Base-by-base conservation (phyloP, 768 basidiomycete genomes). In the Artomyces pyxidatus region DNA sequence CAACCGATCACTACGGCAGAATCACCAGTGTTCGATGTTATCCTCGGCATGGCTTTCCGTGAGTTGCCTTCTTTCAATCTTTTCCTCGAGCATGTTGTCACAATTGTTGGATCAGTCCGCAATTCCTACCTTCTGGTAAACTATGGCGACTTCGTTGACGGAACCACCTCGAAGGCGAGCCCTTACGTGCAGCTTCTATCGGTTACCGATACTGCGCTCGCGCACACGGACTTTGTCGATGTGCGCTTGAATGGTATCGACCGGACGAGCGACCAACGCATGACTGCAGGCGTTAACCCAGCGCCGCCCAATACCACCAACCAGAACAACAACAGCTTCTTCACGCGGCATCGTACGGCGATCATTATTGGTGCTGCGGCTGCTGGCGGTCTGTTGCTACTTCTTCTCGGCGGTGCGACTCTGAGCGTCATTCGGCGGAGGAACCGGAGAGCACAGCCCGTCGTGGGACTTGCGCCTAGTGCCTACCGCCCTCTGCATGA, bases 41-140 rank as follows among this genome's bases (percentile, higher is more conserved):
- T 87, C 39, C 68, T 87, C 39, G 85, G 85, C 48, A 86, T 86
- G 81, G 72, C 77, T 8, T 86, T 85, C 66, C 63, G 83, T 83
- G 55, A 58, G 80, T 71, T 6, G 54, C 26, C 8, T 30, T 37
- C 23, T 30, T 43, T 30, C 22, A 26, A n/a, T 10, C 12, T 12
- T 21, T 21, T 25, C 8, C 37, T 43, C 35, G n/a, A n/a, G n/a
- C n/a, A n/a, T n/a, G n/a, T 22, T 6, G 41, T 27, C n/a, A 32
- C 27, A 6, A 6, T 5, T 35, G 32, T 28, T 21, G 19, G 21
- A 32, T 21, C 57, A 85, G 83, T 85, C 47, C 77, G 81, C 43
- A 87, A 85, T 55, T 72, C 73, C 9, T 86, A 85, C 59, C 63
- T 75, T 12, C 63, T 80, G 35, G 71, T 87, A 64, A 71, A 85